Base-by-base conservation (phyloP, 768 basidiomycete genomes). In the Naganishia antarctica region DNA sequence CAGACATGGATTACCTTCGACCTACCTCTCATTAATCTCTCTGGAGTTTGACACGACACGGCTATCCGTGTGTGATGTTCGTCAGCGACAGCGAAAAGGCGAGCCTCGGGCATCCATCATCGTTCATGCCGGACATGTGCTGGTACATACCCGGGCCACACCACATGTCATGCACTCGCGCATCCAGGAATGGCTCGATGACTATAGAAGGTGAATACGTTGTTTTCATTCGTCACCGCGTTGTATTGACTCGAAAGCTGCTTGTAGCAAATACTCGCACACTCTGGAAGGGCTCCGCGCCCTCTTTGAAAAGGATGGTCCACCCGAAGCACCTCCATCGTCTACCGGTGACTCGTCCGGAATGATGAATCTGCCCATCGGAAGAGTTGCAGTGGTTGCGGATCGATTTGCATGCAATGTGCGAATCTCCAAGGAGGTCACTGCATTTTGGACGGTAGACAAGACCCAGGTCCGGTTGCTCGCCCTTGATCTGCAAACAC, bases 141-240 rank as follows among this genome's bases (percentile, higher is more conserved):
- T 57, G 18, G 34, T 57, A 37, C 53, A 57, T 16, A 57, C 53
- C 13, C 34, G 53, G 21, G 53, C 53, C 6, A 57, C 53, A 6
- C 53, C 53, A 13, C 53, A 57, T 40, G 7, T 57, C 21, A 57
- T 57, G 53, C 53, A 57, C 23, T 34, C 53, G 3, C 53, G 53
- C 21, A 57, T 57, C 28, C 53, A 57, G 23, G 34, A 57, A 57
- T 57, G 53, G 53, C 53, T 57, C 32, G 53, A 57, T 29, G 37
- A 34, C 40, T 57, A 57, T 26, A 57, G 40, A 41, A 57, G 53
- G 53, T 57, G 40, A 37, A 37, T 32, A 6, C 12, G 3, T 57
- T 12, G 34, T 25, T 41, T 1, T 18, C 11, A 25, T n/a, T 21
- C 15, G 37, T 41, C 5, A 16, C 6, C 32, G 15, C 9, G 3